phyloP scores from a whole-genome alignment of 805 yeast species.

The Candida saitoana region DNA sequence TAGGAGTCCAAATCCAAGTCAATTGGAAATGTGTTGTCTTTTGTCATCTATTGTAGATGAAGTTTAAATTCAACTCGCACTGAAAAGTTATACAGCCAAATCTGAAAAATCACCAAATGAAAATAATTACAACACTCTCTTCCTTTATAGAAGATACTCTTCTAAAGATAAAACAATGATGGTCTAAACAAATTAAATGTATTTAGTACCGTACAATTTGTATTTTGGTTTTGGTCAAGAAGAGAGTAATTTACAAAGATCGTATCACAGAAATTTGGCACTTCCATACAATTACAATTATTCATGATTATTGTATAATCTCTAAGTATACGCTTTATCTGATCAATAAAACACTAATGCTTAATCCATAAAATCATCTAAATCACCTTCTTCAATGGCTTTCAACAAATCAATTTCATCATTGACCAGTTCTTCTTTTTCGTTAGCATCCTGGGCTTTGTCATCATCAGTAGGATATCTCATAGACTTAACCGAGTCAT shows the following conservation, averaged over 20 bases:
- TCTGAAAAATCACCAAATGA: too few relatives aligned
- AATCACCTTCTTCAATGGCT: slow-evolving; percentile 54
- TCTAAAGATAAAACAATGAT: too few relatives aligned
- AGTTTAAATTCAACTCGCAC: slow-evolving; percentile 1
- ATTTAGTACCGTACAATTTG: too few relatives aligned
- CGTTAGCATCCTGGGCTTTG: slow-evolving; percentile 23
- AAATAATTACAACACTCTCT: too few relatives aligned
- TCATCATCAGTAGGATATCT: slow-evolving; percentile 63
- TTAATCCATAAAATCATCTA: slow-evolving; percentile 46
- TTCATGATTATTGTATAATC: too few relatives aligned
- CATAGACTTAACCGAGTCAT: slow-evolving; percentile 92
- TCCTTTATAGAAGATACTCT: too few relatives aligned
- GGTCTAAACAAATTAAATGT: too few relatives aligned
- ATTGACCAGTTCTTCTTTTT: slow-evolving; percentile 29
- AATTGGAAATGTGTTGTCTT: slow-evolving; percentile 1
- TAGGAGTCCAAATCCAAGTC: slow-evolving; percentile 9
- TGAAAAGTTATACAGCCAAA: background rate
- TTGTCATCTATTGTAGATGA: too few relatives aligned
- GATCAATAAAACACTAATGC: background rate
- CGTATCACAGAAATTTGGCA: too few relatives aligned
- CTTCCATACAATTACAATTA: too few relatives aligned
- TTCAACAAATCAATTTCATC: slow-evolving; percentile 41
- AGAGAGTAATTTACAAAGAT: too few relatives aligned
- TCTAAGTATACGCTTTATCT: background rate
- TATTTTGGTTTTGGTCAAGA: too few relatives aligned